These are phyloP conservation scores for Tephrocybe sp. DNA, from an alignment of 768 basidiomycete genomes.

Conservation along the genomic window DNA sequence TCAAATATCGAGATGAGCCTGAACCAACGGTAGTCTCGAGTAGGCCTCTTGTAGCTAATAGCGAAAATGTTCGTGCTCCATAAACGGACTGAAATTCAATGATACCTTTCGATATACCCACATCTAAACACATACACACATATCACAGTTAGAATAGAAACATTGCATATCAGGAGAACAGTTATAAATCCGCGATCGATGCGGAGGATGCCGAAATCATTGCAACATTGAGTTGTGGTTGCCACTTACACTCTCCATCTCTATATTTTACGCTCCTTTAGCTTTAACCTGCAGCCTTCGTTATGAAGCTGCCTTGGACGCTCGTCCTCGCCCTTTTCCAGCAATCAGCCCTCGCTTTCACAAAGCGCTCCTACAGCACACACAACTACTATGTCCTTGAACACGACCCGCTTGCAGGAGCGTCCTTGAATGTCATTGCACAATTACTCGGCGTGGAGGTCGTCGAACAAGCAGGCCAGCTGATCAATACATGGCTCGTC, in stretches of 20 bases:
- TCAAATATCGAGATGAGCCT: conserved; percentile 57
- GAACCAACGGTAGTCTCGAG: conserved; percentile 17
- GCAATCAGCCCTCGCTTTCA: conserved; percentile 30
- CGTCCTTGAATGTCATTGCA: conserved; percentile 61
- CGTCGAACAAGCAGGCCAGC: conserved; percentile 86
- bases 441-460: conserved; percentile 88
- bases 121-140: background rate
- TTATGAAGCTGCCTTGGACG: conserved; percentile 30
- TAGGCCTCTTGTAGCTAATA: no score
- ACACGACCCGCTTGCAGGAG: conserved; percentile 45
- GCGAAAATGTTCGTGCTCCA: conserved; percentile 2
- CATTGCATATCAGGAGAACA: background rate
- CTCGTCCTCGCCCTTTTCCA: conserved; percentile 32
- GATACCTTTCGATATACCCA: background rate
- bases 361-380: conserved; percentile 54
- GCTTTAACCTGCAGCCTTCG: conserved; percentile 8
- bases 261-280: conserved; percentile 11
- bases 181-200: background rate
- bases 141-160: background rate
- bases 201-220: conserved; percentile 7
- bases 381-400: conserved; percentile 86
- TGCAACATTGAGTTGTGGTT: background rate
- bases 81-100: background rate
- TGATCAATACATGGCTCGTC: conserved; percentile 82
- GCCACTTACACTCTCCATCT: background rate